Conservation (phyloP, 345 rosid species). For the Gossypium sturtianum region DNA sequence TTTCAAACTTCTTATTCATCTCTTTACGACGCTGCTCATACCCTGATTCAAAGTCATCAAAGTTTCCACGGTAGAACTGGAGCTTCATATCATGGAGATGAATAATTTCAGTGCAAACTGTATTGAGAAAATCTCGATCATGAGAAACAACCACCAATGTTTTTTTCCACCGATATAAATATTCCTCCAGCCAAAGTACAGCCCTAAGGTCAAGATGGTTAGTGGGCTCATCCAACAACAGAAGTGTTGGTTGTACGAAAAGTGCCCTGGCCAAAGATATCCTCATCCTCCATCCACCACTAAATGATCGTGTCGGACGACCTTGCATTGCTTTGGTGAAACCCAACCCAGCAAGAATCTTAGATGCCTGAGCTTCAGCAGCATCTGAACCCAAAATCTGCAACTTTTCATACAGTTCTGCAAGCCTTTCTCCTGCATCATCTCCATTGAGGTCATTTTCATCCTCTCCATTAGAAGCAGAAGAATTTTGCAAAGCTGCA, state of each 20-base stretch:
- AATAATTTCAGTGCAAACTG: constrained; percentile 86
- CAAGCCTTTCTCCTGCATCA: constrained; percentile 79
- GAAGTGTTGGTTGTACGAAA: constrained; percentile 87
- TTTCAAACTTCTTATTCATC: constrained; percentile 76
- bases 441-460: constrained; percentile 31
- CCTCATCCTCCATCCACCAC: constrained; percentile 99
- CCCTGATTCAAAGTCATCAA: constrained; percentile 74
- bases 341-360: constrained; percentile 95
- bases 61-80: constrained; percentile 81
- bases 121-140: constrained; percentile 91
- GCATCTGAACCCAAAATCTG: constrained; percentile 91
- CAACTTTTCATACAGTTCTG: constrained; percentile 74
- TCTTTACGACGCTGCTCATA: constrained; percentile 93
- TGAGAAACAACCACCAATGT: constrained; percentile 94
- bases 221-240: constrained; percentile 90
- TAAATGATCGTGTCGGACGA: constrained; percentile 72
- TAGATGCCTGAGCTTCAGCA: constrained; percentile 91
- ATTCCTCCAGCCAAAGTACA: constrained; percentile 94
- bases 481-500: constrained; percentile 43
- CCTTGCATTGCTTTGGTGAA: constrained; percentile 88
- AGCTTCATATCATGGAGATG: constrained; percentile 89
- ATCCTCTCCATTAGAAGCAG: constrained; percentile 30
- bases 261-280: constrained; percentile 95
- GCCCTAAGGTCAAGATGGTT: constrained; percentile 97
- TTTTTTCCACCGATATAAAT: constrained; percentile 86